Evolutionary conservation across 2,329 filamentous ascomycete genomes (phyloP).

Genomic region (Colletotrichum limetticola): DNA sequence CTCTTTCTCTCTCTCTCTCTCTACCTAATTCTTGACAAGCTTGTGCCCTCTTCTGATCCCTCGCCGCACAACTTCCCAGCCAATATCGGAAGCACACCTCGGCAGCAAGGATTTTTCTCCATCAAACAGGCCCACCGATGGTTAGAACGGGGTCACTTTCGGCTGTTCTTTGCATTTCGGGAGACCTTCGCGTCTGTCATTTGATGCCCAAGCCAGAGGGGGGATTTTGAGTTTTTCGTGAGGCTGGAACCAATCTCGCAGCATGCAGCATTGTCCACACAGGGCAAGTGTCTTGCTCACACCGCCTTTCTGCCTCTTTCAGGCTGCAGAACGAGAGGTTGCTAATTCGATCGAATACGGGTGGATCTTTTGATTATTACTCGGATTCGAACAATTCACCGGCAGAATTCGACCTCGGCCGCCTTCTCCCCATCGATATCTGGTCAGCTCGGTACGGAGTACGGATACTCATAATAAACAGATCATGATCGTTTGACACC

Average conservation of each 20-base stretch:
- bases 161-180: slow-evolving; percentile 26
- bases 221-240: slow-evolving; percentile 34
- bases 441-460: not conserved
- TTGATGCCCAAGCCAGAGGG: slow-evolving; percentile 25
- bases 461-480: not conserved
- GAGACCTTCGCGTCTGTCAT: slow-evolving; percentile 20
- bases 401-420: slow-evolving; percentile 1
- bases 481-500: not conserved
- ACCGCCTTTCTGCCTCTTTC: slow-evolving; percentile 2
- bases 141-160: slow-evolving; percentile 26
- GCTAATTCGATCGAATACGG: slow-evolving; percentile 24
- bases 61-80: slow-evolving; percentile 5
- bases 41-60: slow-evolving; percentile 6
- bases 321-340: not conserved
- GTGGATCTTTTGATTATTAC: not conserved
- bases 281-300: slow-evolving; percentile 7
- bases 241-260: slow-evolving; percentile 33
- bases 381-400: slow-evolving; percentile 6
- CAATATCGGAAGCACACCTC: slow-evolving; percentile 21
- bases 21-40: not conserved
- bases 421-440: not conserved
- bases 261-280: slow-evolving; percentile 17
- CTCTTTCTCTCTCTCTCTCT: not conserved
- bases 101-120: slow-evolving; percentile 17
- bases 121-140: slow-evolving; percentile 14